Conservation (phyloP, 2,329 filamentous ascomycete genomes). For the Allantophomopsis lycopodina region DNA sequence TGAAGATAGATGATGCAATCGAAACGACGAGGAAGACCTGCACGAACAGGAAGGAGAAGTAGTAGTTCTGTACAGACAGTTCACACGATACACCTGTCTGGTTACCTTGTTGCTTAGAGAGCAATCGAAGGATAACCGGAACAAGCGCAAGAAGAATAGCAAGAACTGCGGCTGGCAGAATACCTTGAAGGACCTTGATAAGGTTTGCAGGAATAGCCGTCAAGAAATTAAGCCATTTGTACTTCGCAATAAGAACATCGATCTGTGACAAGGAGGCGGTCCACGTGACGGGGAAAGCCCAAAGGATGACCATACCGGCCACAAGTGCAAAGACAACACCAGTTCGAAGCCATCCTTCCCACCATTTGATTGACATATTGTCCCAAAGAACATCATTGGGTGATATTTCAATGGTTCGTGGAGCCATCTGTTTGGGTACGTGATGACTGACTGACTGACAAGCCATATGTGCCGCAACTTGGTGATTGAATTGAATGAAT, state of each 20-base stretch:
- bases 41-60: conserved; percentile 88
- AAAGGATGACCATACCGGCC: conserved; percentile 67
- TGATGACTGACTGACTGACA: conserved; percentile 88
- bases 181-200: conserved; percentile 59
- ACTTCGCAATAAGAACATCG: conserved; percentile 48
- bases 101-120: conserved; percentile 63
- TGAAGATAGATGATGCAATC: conserved; percentile 62
- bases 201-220: conserved; percentile 50
- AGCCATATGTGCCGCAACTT: conserved; percentile 95
- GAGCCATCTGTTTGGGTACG: conserved; percentile 84
- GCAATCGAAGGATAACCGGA: conserved; percentile 61
- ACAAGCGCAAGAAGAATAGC: conserved; percentile 68
- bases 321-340: conserved; percentile 52
- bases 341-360: conserved; percentile 59
- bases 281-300: conserved; percentile 83
- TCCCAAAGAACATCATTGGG: conserved; percentile 92
- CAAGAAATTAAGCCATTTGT: conserved; percentile 61
- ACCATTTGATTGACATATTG: conserved; percentile 94
- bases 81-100: conserved; percentile 71
- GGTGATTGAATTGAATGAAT: conserved; percentile 97
- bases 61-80: conserved; percentile 80
- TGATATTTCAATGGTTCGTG: conserved; percentile 83
- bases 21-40: conserved; percentile 92
- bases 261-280: conserved; percentile 75
- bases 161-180: conserved; percentile 67